Evolutionary conservation across 2,329 filamentous ascomycete species (phyloP).

Genomic region (Stromatinia cepivora): DNA sequence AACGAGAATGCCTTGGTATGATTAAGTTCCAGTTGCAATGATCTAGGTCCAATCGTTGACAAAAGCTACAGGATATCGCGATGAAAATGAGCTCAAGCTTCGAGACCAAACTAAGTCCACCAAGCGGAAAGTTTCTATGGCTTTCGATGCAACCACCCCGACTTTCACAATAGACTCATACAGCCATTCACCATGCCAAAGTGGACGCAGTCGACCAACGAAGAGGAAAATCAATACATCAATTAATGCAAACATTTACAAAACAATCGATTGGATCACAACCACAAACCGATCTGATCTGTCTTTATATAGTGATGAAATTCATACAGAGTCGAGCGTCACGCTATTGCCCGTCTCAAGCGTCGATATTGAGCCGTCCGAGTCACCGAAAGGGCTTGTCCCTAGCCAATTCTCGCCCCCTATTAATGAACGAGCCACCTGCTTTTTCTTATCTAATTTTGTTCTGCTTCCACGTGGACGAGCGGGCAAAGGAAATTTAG

Average conservation of each 20-base stretch:
- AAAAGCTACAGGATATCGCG: constrained; percentile 9
- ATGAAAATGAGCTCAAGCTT: constrained; percentile 7
- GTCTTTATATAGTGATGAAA: background rate
- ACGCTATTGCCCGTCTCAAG: background rate
- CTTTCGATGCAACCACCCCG: background rate
- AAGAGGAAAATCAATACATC: background rate
- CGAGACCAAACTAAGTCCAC: background rate
- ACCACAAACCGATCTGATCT: too few relatives aligned
- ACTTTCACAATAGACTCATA: constrained; percentile 10
- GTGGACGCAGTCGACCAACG: too few relatives aligned
- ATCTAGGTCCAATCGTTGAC: background rate
- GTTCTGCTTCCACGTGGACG: constrained; percentile 54
- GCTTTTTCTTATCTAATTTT: constrained; percentile 60
- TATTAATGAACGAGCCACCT: constrained; percentile 54
- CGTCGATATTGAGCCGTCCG: background rate
- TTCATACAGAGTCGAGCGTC: too few relatives aligned
- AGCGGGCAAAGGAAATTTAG: constrained; percentile 54
- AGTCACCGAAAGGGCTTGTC: constrained; percentile 48
- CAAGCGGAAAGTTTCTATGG: background rate
- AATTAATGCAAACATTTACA: background rate
- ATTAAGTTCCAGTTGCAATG: constrained; percentile 19
- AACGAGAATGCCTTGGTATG: constrained; percentile 61
- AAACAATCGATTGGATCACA: background rate
- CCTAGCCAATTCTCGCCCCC: constrained; percentile 47
- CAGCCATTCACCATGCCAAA: background rate